phyloP scores from a whole-genome alignment of 2,329 filamentous ascomycete genomes.

The Talaromyces funiculosus region DNA sequence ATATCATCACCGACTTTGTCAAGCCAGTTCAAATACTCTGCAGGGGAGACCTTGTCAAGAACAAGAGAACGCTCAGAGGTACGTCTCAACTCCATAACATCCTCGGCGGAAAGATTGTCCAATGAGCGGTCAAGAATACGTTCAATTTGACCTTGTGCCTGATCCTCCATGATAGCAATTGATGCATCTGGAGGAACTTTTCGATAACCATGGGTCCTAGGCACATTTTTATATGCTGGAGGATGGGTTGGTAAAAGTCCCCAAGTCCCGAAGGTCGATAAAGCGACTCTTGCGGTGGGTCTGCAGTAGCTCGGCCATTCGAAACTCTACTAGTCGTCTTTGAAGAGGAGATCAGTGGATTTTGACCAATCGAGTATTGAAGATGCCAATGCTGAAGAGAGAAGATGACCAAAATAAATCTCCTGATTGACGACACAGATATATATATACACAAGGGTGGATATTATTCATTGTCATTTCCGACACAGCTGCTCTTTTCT shows the following conservation, averaged over 20 bases:
- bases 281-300: background rate
- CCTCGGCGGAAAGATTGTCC: background rate
- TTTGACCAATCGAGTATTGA: background rate
- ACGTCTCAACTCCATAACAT: background rate
- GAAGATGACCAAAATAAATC: background rate
- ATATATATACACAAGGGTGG: background rate
- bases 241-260: background rate
- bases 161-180: background rate
- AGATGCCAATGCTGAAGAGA: background rate
- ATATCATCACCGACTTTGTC: background rate
- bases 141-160: background rate
- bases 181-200: background rate
- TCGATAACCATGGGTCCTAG: background rate
- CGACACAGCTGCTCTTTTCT: background rate
- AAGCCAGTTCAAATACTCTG: background rate
- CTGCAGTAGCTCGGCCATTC: background rate
- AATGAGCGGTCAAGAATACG: background rate
- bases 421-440: slow-evolving; percentile 21
- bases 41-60: background rate
- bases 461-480: slow-evolving; percentile 9
- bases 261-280: background rate
- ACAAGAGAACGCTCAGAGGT: background rate
- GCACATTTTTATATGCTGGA: background rate
- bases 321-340: background rate
- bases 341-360: background rate